Conservation (phyloP, 1,284 basidiomycete species). For the Sporisorium graminicola region DNA sequence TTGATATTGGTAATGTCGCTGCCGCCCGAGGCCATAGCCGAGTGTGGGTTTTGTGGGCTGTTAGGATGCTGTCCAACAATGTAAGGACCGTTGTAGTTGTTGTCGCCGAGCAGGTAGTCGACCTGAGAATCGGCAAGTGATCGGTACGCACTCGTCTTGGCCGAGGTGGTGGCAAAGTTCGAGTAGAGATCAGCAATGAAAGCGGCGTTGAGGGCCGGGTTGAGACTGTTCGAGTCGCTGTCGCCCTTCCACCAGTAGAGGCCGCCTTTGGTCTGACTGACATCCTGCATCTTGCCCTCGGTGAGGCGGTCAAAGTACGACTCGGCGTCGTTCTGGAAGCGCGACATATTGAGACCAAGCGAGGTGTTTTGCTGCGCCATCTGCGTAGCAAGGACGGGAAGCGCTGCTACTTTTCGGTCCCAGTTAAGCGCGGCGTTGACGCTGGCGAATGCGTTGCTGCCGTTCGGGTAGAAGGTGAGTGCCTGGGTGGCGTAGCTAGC, state of each 20-base stretch:
- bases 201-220: slow-evolving; percentile 86
- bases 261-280: slow-evolving; percentile 74
- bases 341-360: slow-evolving; percentile 76
- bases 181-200: slow-evolving; percentile 84
- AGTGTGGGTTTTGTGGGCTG: slow-evolving; percentile 88
- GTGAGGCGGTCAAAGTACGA: slow-evolving; percentile 81
- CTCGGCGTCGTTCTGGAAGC: slow-evolving; percentile 81
- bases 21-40: slow-evolving; percentile 86
- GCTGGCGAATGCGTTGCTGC: slow-evolving; percentile 73
- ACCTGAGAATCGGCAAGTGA: slow-evolving; percentile 81
- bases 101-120: slow-evolving; percentile 84
- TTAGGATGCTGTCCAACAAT: slow-evolving; percentile 88
- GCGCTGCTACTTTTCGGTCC: slow-evolving; percentile 84
- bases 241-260: slow-evolving; percentile 83
- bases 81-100: slow-evolving; percentile 85
- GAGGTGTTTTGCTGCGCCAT: slow-evolving; percentile 72
- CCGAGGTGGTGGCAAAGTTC: slow-evolving; percentile 73
- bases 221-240: slow-evolving; percentile 82
- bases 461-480: slow-evolving; percentile 75
- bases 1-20: slow-evolving; percentile 77
- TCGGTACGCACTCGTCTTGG: slow-evolving; percentile 78
- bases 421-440: slow-evolving; percentile 83
- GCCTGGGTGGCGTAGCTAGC: slow-evolving; percentile 78
- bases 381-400: slow-evolving; percentile 78
- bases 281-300: slow-evolving; percentile 72